Evolutionary conservation across 1,284 basidiomycete genomes (phyloP), one percentile per base, ranked within the genome.

Genomic region (Trichosporon sp.): DNA sequence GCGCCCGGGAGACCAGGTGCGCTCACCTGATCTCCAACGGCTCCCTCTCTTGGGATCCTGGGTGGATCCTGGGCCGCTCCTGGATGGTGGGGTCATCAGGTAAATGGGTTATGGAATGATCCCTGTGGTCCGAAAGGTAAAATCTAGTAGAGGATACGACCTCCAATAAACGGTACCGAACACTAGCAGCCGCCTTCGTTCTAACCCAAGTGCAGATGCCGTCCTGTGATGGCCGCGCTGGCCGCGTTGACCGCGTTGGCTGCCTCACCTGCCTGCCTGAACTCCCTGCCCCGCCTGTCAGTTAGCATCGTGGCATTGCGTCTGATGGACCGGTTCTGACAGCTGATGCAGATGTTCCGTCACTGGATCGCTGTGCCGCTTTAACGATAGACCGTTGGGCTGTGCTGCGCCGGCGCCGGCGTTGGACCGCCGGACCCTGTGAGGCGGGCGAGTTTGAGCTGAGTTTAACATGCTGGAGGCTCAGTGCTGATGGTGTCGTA

Each of bases 91-190:
- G 54, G 11, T 32, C 2, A 32, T 26, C 31, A 31, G 21, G 54
- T 32, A 12, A 59, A 59, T 32, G 54, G 54, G 21, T 59, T 59
- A 31, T 59, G 54, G 54, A 26, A 59, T 59, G 54, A 51, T 59
- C 54, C 54, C 54, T 59, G 54, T 59, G 54, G 31, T 59, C 54
- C 54, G 54, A 59, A 59, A 59, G 54, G 54, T 59, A 59, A 59
- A 59, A 59, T 59, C 54, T 59, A 59, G 54, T 31, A 32, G 54
- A 32, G 21, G 54, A 59, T n/a, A 51, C 48, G 48, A 51, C 48
- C 19, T 51, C 26, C 48, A 51, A 51, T 48, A n/a, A 51, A 21
- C 48, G 48, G 48, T 51, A 51, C 48, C 48, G 48, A 51, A 51
- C 48, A 51, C 48, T 19, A 51, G 48, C 4, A 21, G 48, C 48